phyloP scores from a whole-genome alignment of 805 yeast genomes.

The Wickerhamomyces alni region DNA sequence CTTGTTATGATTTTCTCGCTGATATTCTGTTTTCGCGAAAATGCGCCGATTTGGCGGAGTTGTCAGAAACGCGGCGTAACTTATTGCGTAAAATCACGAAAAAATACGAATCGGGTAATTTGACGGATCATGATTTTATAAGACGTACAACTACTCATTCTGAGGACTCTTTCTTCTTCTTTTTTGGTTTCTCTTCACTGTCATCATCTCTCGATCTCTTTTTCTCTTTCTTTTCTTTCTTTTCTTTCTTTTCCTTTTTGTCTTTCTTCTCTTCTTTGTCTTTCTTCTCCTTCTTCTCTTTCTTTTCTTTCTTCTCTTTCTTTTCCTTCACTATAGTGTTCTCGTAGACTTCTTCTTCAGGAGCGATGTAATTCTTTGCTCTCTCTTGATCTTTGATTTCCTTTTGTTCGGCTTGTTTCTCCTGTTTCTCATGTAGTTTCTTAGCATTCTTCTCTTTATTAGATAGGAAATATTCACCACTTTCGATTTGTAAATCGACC shows the following conservation, averaged over 20 bases:
- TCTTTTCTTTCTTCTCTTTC: conserved; percentile 23
- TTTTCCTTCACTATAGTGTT: conserved; percentile 32
- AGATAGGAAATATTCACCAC: conserved; percentile 96
- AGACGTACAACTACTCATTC: background rate
- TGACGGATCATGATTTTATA: too few relatives aligned
- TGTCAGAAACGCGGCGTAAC: background rate
- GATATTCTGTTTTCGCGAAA: too few relatives aligned
- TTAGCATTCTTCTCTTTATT: conserved; percentile 73
- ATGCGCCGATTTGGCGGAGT: conserved; percentile 1
- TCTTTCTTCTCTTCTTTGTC: conserved; percentile 22
- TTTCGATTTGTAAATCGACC: conserved; percentile 93
- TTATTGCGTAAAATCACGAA: too few relatives aligned
- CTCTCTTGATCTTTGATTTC: conserved; percentile 63
- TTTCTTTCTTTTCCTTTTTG: conserved; percentile 26
- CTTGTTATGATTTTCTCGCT: background rate
- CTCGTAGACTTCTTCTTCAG: conserved; percentile 62
- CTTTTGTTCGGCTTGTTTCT: conserved; percentile 67
- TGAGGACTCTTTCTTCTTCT: conserved; percentile 20
- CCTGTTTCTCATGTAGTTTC: conserved; percentile 69
- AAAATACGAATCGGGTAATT: too few relatives aligned
- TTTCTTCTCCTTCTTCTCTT: conserved; percentile 23
- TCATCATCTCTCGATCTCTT: conserved; percentile 19
- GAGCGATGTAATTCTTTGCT: conserved; percentile 77
- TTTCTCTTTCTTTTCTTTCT: conserved; percentile 19
- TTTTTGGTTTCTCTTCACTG: conserved; percentile 24